phyloP scores from a whole-genome alignment of 2,329 filamentous ascomycete species.

The Metarhizium robertsii region DNA sequence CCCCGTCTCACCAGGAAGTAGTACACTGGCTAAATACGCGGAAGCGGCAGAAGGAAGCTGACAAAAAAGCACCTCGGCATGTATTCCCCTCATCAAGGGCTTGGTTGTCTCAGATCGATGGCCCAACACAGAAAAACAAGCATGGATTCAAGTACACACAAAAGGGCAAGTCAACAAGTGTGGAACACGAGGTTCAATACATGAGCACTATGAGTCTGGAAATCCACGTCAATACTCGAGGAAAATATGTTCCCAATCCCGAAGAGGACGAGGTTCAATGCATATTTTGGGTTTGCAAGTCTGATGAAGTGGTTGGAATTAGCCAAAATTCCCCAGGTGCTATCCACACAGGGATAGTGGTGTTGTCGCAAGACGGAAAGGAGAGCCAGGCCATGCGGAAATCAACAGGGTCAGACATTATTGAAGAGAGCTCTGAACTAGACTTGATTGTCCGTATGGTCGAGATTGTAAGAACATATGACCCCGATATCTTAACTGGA shows the following conservation, averaged over 20 bases:
- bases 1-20: constrained; percentile 65
- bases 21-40: constrained; percentile 52
- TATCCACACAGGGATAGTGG: constrained; percentile 61
- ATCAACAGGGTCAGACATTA: constrained; percentile 53
- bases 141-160: constrained; percentile 83
- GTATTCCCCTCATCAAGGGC: constrained; percentile 19
- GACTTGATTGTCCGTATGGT: constrained; percentile 80
- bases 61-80: constrained; percentile 9
- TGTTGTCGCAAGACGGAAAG: constrained; percentile 53
- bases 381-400: constrained; percentile 53
- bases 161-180: constrained; percentile 61
- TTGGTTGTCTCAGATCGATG: constrained; percentile 75
- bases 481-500: constrained; percentile 88
- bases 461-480: constrained; percentile 71
- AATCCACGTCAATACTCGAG: constrained; percentile 81
- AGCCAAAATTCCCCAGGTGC: constrained; percentile 35
- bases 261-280: constrained; percentile 82
- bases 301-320: constrained; percentile 43
- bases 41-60: constrained; percentile 10
- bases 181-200: constrained; percentile 78
- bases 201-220: constrained; percentile 97
- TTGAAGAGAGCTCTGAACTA: constrained; percentile 70
- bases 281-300: constrained; percentile 84
- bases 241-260: constrained; percentile 74
- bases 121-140: constrained; percentile 72